Conservation (phyloP, 2,329 filamentous ascomycete genomes). For the Venturia asperata region DNA sequence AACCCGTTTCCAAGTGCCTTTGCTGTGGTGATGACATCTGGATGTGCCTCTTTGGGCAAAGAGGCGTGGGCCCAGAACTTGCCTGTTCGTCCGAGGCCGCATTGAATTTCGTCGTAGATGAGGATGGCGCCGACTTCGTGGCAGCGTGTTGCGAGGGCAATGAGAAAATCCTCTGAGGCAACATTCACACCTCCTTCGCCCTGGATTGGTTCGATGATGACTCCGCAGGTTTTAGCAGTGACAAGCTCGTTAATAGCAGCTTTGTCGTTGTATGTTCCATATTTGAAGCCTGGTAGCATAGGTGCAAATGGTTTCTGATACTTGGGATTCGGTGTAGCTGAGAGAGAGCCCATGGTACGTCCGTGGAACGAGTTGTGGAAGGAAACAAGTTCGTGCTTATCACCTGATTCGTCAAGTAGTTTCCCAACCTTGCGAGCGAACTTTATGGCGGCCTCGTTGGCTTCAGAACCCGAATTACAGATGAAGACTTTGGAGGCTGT, state of each 20-base stretch:
- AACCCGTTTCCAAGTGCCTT: slow-evolving; percentile 97
- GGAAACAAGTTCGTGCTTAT: slow-evolving; percentile 78
- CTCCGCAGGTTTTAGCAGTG: slow-evolving; percentile 80
- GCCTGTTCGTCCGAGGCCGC: slow-evolving; percentile 81
- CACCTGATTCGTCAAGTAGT: slow-evolving; percentile 59
- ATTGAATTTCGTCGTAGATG: slow-evolving; percentile 97
- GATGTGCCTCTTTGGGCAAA: slow-evolving; percentile 72
- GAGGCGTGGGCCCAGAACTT: slow-evolving; percentile 79
- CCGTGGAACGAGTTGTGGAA: slow-evolving; percentile 94
- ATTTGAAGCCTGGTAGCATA: slow-evolving; percentile 89
- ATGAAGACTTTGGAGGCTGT: slow-evolving; percentile 76
- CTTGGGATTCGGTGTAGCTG: slow-evolving; percentile 96
- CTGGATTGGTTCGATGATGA: slow-evolving; percentile 95
- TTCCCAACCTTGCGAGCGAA: slow-evolving; percentile 91
- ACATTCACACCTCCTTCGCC: slow-evolving; percentile 90
- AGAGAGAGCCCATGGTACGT: slow-evolving; percentile 88
- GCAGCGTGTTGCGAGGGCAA: slow-evolving; percentile 76
- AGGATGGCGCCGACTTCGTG: slow-evolving; percentile 80
- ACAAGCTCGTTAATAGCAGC: slow-evolving; percentile 64
- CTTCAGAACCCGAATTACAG: slow-evolving; percentile 93
- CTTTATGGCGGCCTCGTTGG: slow-evolving; percentile 96
- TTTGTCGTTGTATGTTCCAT: slow-evolving; percentile 80
- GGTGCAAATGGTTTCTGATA: slow-evolving; percentile 93
- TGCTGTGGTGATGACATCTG: slow-evolving; percentile 86
- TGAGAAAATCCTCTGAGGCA: slow-evolving; percentile 74